Evolutionary conservation across 495 filamentous ascomycete genomes (phyloP), one percentile per base, ranked within the genome.

Genomic region (Podospora pseudoanserina): DNA sequence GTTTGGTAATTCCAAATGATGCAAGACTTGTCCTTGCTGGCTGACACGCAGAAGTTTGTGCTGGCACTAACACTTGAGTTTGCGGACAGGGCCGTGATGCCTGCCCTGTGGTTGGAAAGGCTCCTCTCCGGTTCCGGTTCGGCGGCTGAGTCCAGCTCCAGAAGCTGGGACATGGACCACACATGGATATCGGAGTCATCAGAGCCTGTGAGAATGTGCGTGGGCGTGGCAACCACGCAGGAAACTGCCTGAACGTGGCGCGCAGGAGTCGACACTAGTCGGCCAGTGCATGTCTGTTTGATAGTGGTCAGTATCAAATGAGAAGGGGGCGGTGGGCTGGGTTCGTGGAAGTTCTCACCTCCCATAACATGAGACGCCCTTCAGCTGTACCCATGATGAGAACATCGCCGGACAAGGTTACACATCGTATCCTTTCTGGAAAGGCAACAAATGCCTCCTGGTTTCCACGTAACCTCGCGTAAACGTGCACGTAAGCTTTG

Each of bases 401-500:
- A 54, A 95, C 84, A 62, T 90, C 89, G 75, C 81, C 87, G 77
- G 71, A 84, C 78, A 82, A 80, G 66, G 76, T 84, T 74, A 94
- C 78, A 80, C 90, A 91, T 71, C 85, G 90, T 74, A 95, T 92
- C 71, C 89, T 87, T 79, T 96, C 94, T 6, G 87, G 89, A 68
- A 97, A 97, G 3, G 92, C 90, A 11, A 97, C 87, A 23, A 91
- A 83, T 6, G 91, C 90, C 78, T 97, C 94, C 74, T 96, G 91
- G 70, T 90, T 95, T 18, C 91, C 91, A 60, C 90, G 91, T 65
- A 89, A 84, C 61, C 93, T 85, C 64, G 86, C 91, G 75, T 97
- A 98, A 64, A 99, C 91, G 80, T 97, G 92, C 5, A 99, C 83
- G 32, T 96, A 89, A 1, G 93, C 92, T 78, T 97, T 98, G 53